Conservation (phyloP, 2,329 filamentous ascomycete species). For the Cladosporium cucumerinum region DNA sequence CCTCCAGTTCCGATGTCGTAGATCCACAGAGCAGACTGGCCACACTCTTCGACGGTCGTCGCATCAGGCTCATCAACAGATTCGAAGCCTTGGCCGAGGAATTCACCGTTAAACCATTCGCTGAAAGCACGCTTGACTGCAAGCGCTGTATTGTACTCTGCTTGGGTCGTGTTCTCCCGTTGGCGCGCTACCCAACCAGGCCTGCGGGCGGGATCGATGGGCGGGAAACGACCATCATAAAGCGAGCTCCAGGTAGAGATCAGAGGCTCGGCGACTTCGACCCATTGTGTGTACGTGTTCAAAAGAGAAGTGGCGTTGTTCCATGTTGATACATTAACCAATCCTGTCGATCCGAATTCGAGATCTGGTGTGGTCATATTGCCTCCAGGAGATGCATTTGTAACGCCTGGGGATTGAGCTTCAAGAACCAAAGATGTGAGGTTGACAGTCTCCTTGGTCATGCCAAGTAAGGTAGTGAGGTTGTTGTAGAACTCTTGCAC, state of each 20-base stretch:
- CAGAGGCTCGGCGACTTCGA: slow-evolving; percentile 34
- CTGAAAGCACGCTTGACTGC: slow-evolving; percentile 28
- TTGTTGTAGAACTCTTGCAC: slow-evolving; percentile 39
- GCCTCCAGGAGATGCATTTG: slow-evolving; percentile 16
- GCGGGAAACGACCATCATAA: slow-evolving; percentile 40
- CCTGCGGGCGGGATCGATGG: slow-evolving; percentile 38
- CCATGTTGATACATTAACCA: slow-evolving; percentile 34
- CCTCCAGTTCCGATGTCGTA: slow-evolving; percentile 44
- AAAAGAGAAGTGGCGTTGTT: slow-evolving; percentile 32
- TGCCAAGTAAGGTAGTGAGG: slow-evolving; percentile 37
- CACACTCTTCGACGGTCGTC: slow-evolving; percentile 35
- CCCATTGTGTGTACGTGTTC: slow-evolving; percentile 35
- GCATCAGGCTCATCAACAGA: not conserved
- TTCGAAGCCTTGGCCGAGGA: slow-evolving; percentile 4
- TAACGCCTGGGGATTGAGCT: not conserved
- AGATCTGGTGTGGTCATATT: slow-evolving; percentile 37
- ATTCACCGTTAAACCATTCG: not conserved
- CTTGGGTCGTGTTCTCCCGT: slow-evolving; percentile 16
- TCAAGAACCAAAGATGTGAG: not conserved
- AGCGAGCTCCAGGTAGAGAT: slow-evolving; percentile 33
- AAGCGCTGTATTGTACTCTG: slow-evolving; percentile 28
- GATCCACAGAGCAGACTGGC: slow-evolving; percentile 38
- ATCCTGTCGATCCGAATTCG: slow-evolving; percentile 27
- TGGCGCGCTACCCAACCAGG: slow-evolving; percentile 33
- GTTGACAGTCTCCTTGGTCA: slow-evolving; percentile 34